Evolutionary conservation across 805 yeast genomes (phyloP), one percentile per base, ranked within the genome.

Genomic region (Brettanomyces naardenensis): DNA sequence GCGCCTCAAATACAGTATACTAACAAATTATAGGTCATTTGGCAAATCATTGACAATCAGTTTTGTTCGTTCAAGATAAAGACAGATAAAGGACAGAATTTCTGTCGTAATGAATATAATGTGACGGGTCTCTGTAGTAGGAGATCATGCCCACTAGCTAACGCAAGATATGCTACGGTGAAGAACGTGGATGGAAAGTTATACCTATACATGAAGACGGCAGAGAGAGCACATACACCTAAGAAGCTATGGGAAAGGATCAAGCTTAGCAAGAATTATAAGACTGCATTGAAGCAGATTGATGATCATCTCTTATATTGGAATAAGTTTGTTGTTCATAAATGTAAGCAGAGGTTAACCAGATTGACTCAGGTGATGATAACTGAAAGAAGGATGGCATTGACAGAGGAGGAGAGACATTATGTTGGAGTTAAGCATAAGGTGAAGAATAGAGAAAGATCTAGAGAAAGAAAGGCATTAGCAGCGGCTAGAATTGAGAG

Each of bases 171-270:
- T 62, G 95, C 95, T 23, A 86, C 95, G 1, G 85, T 86, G 32
- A 81, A 85, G 54, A 79, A 75, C 48, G 70, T 82, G 21, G 86
- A 82, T 47, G 95, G 95, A 5, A 75, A 75, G 56, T 63, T 87
- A 34, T 86, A 85, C 52, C 64, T 86, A 26, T 92, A 92, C 64
- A 92, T 92, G 87, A 92, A 92, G 60, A 92, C 97, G 1, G 95
- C 94, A 1, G 99, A 92, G 66, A 78, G 99, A 64, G 94, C 95
- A 17, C 97, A 92, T 58, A 84, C 88, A 45, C 99, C 99, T 11
- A 77, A 84, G 31, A 82, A 83, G 52, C 66, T 86, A 58, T 92
- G 99, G 99, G 97, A 92, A 64, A 75, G 97, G 53, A 82, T 92
- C 55, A 83, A 80, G 60, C 70, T 92, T 43, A 83, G 92, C 33